Evolutionary conservation across 208 protist species (phyloP).

Genomic region (Trichomonas vaginalis): DNA sequence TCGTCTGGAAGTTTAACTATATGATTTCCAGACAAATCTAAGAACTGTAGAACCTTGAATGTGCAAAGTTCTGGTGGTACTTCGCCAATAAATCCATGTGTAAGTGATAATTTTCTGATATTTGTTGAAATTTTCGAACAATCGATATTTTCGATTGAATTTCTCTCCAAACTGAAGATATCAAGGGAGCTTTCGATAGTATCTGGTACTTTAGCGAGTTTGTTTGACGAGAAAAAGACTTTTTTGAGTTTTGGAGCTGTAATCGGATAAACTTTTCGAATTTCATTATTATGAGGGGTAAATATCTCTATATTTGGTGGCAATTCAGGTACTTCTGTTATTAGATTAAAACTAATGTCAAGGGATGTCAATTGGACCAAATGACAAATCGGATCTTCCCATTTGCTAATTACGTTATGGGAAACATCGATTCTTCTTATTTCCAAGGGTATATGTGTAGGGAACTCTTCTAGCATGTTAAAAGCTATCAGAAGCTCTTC

Average conservation of each 20-base stretch:
- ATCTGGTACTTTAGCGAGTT: not conserved
- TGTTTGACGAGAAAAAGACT: not conserved
- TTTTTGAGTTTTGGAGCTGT: not conserved
- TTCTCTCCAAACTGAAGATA: not conserved
- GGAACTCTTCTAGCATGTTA: not conserved
- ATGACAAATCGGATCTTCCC: not conserved
- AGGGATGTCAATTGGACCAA: not conserved
- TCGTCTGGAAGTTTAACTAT: not conserved
- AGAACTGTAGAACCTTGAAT: not conserved
- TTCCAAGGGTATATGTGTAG: not conserved
- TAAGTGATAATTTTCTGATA: not conserved
- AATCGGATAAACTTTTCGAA: not conserved
- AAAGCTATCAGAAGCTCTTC: not conserved
- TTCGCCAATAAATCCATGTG: not conserved
- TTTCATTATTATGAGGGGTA: not conserved
- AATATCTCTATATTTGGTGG: not conserved
- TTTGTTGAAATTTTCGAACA: not conserved
- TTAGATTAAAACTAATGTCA: not conserved
- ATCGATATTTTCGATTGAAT: not conserved
- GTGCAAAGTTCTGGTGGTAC: not conserved
- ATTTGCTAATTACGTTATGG: not conserved
- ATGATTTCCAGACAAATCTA: not conserved
- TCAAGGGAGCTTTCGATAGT: not conserved
- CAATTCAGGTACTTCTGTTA: not conserved
- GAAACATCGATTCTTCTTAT: not conserved